Evolutionary conservation across 805 yeast genomes (phyloP).

Genomic region (Candida ipomoeae): DNA sequence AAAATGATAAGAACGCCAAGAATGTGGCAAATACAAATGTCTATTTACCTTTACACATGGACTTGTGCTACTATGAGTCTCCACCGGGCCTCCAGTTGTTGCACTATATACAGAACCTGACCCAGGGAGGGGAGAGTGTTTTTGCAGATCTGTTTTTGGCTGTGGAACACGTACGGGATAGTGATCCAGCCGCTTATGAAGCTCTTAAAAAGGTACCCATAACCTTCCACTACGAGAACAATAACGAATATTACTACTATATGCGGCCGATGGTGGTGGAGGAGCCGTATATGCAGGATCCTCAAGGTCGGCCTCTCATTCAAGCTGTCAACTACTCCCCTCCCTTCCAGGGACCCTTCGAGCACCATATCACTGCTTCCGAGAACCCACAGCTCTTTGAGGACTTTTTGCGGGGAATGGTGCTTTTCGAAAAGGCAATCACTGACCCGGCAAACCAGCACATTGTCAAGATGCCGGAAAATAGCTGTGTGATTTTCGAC

Average conservation of each 20-base stretch:
- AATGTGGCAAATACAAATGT: conserved; percentile 67
- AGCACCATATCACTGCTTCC: conserved; percentile 46
- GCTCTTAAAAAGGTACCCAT: conserved; percentile 62
- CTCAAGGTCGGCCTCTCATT: conserved; percentile 31
- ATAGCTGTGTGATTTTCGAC: conserved; percentile 63
- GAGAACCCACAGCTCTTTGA: conserved; percentile 35
- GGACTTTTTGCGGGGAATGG: conserved; percentile 56
- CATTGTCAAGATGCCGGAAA: conserved; percentile 51
- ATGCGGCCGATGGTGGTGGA: conserved; percentile 62
- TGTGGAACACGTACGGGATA: conserved; percentile 48
- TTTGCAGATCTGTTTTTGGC: conserved; percentile 71
- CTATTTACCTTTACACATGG: conserved; percentile 73
- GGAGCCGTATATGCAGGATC: conserved; percentile 24
- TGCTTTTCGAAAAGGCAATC: conserved; percentile 56
- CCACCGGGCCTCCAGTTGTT: conserved; percentile 77
- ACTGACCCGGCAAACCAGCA: conserved; percentile 51
- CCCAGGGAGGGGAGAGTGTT: conserved; percentile 62
- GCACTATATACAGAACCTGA: conserved; percentile 53
- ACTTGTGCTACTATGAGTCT: conserved; percentile 68
- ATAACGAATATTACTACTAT: conserved; percentile 57
- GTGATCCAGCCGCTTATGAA: conserved; percentile 58
- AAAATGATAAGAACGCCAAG: conserved; percentile 34
- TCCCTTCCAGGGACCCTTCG: conserved; percentile 79
- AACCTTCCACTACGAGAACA: conserved; percentile 64
- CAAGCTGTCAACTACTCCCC: conserved; percentile 71